A percentile compares a stretch with the other conserved stretches of the same genome.
Conservation (phyloP, 2,329 filamentous ascomycete species). For the Ophiostoma himal-ulmi region DNA sequence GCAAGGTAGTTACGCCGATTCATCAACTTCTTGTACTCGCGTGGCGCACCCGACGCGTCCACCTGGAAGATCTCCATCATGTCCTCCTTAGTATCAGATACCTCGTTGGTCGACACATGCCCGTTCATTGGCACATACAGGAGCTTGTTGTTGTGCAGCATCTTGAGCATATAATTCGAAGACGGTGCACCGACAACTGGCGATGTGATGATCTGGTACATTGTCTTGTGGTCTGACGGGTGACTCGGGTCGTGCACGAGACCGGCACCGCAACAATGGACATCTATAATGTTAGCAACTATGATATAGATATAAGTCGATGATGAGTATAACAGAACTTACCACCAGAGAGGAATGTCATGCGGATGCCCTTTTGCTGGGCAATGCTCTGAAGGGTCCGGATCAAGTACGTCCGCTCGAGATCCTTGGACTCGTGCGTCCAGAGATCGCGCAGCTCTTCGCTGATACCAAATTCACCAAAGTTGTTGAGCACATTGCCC, state of each 20-base stretch:
- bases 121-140: constrained; percentile 90
- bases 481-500: constrained; percentile 91
- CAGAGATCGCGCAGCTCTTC: constrained; percentile 95
- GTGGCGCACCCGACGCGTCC: constrained; percentile 74
- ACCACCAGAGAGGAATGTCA: constrained; percentile 94
- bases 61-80: constrained; percentile 99
- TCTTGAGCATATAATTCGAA: constrained; percentile 77
- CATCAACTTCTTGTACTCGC: constrained; percentile 90
- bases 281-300: constrained; percentile 41
- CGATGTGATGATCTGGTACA: constrained; percentile 92
- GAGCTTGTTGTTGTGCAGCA: constrained; percentile 91
- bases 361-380: constrained; percentile 89
- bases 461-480: constrained; percentile 89
- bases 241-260: constrained; percentile 89
- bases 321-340: constrained; percentile 30
- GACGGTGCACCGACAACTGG: constrained; percentile 87
- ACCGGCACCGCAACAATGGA: constrained; percentile 86
- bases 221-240: constrained; percentile 92
- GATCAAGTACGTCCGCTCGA: constrained; percentile 94
- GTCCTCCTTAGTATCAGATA: constrained; percentile 94
- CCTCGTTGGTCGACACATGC: constrained; percentile 63
- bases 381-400: constrained; percentile 91
- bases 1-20: constrained; percentile 87
- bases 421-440: constrained; percentile 97
- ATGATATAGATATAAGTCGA: no score